Evolutionary conservation across 257 asterid genomes (phyloP), one percentile per base, ranked within the genome.

Genomic region (Plectranthus barbatus): DNA sequence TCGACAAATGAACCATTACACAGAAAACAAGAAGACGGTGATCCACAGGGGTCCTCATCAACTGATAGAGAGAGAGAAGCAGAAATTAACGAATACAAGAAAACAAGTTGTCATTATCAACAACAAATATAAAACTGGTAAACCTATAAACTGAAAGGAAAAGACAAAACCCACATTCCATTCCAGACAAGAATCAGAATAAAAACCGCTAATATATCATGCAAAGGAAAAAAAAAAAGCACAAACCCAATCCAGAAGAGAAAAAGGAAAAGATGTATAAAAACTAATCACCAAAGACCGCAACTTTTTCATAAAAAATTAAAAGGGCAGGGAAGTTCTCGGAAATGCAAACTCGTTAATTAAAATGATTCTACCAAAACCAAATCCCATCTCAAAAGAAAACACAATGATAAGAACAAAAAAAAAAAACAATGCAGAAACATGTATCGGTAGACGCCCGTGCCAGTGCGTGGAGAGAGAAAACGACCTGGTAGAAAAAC

Each of bases 401-500:
- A 52, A 68, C 68, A 51, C 56, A 52, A 50, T 24, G 29, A 71
- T 18, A 31, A 19, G 24, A 31, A 19, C 62, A 76, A 53, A 55
- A 17, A 29, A 18, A 53, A 75, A 52, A 55, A n/a, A 48, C 67
- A 67, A 44, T 47, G 62, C 72, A 42, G 58, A 56, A 58, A 19
- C 33, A 55, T 11, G 46, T 9, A 57, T 26, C n/a, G 20, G 29
- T 1, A 51, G 8, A 65, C 48, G 49, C 24, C 24, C 40, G 20
- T 65, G 42, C 52, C 34, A 19, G 66, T 46, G 49, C 14, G 73
- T 12, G 71, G 47, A 57, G 46, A 68, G 44, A 60, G 40, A 62
- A 59, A 70, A 3, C 54, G 47, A 79, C 83, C 83, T 77, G 68
- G 54, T 49, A 63, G 33, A 68, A 74, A 67, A n/a, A n/a, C n/a